Percentiles rank a stretch among this genome's conserved stretches.
Conservation (phyloP, 1,284 basidiomycete species). For the Ceratobasidium papillatum region DNA sequence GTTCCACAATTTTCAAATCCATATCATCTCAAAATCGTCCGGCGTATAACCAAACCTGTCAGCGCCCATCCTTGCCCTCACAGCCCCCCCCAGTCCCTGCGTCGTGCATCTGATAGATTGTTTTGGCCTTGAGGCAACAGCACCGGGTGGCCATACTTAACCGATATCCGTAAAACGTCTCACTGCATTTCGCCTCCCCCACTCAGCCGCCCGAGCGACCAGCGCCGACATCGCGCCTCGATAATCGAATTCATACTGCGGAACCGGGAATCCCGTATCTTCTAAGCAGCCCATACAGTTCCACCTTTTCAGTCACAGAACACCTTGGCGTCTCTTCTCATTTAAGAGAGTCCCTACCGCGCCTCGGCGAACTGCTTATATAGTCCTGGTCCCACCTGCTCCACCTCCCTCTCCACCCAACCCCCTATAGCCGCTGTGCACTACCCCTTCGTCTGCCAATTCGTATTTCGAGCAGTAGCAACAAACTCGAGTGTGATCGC, state of each 20-base stretch:
- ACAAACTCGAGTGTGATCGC: neutral
- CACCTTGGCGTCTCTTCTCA: neutral
- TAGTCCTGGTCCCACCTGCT: constrained; percentile 2
- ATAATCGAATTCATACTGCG: neutral
- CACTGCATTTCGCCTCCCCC: neutral
- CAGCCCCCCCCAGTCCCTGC: constrained; percentile 29
- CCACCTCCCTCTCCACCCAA: neutral
- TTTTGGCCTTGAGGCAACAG: constrained; percentile 29
- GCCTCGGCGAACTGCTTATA: neutral
- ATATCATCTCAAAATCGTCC: constrained; percentile 1
- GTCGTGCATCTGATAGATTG: constrained; percentile 1
- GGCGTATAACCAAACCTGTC: neutral
- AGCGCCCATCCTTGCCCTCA: neutral
- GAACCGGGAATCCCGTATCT: neutral
- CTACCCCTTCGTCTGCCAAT: neutral
- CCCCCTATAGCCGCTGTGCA: neutral
- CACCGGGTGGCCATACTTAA: neutral
- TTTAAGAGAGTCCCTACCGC: constrained; percentile 17
- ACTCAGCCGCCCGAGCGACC: constrained; percentile 5
- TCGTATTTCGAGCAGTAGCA: neutral
- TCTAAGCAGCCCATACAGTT: neutral
- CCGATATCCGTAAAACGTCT: neutral
- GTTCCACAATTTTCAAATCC: constrained; percentile 12
- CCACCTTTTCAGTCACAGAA: neutral
- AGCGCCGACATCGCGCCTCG: constrained; percentile 26